Evolutionary conservation across 495 filamentous ascomycete genomes (phyloP), one percentile per base, ranked within the genome.

Genomic region (Penicillium fimorum): DNA sequence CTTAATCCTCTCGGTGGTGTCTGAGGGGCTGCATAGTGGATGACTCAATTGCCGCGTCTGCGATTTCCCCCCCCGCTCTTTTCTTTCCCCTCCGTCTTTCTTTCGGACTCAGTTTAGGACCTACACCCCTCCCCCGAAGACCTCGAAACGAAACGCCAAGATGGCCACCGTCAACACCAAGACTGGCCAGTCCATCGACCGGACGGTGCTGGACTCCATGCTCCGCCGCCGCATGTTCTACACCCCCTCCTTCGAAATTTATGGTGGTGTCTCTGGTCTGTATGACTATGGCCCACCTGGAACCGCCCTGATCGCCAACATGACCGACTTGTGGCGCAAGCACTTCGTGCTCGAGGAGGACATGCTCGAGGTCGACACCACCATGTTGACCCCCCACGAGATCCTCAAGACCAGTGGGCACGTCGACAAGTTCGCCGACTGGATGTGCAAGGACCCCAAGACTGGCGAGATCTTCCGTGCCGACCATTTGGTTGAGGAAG

Each of bases 391-490:
- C 50, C 94, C 94, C 22, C 81, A 91, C 57, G 89, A 93, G 40
- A 90, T 97, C 11, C 80, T 98, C 44, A 96, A 97, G 83, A 97
- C 94, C 24, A 91, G 86, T 67, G 94, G 95, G 56, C 94, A 98
- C 74, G 94, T 97, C 50, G 94, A 97, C 61, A 95, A 95, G 72
- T 98, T 97, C 70, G 88, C 91, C 62, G 95, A 97, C 71, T 97
- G 90, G 90, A 96, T 97, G 92, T 96, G 91, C 84, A 97, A 97
- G 74, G 94, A 98, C 71, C 91, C 92, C 50, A 94, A 96, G 78
- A 94, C 87, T 62, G 94, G 94, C 65, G 95, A 97, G 77, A 95
- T 97, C 56, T 86, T 97, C 71, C 84, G 94, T 57, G 92, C 94
- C 29, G 94, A 98, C 69, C 94, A 98, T 75, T 79, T 97, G 60